Percentiles rank a stretch among this genome's conserved stretches.
Conservation (phyloP, 441 rosid genomes). For the Hura crepitans region DNA sequence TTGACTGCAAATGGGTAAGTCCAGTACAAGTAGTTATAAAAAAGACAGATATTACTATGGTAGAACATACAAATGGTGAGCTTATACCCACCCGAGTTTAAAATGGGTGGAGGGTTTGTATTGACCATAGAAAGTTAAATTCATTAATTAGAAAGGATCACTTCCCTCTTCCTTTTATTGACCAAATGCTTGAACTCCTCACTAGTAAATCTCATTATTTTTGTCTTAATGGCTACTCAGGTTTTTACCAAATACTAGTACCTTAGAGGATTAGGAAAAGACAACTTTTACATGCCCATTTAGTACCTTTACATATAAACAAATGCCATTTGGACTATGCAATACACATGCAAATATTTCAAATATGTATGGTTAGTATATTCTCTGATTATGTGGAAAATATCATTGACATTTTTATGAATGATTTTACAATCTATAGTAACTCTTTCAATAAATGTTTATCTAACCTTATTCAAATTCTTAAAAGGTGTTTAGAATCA, state of each 20-base stretch:
- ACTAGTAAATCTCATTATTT: not conserved
- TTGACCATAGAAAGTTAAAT: not conserved
- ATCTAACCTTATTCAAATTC: not conserved
- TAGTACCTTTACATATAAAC: too few species aligned
- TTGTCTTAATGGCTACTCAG: too few species aligned
- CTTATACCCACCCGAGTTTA: too few species aligned
- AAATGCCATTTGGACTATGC: too few species aligned
- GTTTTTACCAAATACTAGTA: too few species aligned
- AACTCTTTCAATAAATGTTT: not conserved
- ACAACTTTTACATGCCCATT: too few species aligned
- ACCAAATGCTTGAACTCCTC: not conserved
- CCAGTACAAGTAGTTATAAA: not conserved
- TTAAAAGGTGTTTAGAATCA: not conserved
- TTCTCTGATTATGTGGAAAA: too few species aligned
- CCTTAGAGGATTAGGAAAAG: too few species aligned
- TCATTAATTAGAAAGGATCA: not conserved
- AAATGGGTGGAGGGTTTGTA: not conserved
- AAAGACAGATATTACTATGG: not conserved
- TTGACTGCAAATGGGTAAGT: not conserved
- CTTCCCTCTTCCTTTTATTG: not conserved
- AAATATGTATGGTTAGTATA: too few species aligned
- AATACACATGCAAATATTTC: too few species aligned
- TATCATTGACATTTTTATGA: too few species aligned
- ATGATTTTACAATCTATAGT: not conserved
- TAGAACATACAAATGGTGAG: not conserved